Evolutionary conservation across 345 rosid genomes (phyloP).

Genomic region (Pugionium cornutum): DNA sequence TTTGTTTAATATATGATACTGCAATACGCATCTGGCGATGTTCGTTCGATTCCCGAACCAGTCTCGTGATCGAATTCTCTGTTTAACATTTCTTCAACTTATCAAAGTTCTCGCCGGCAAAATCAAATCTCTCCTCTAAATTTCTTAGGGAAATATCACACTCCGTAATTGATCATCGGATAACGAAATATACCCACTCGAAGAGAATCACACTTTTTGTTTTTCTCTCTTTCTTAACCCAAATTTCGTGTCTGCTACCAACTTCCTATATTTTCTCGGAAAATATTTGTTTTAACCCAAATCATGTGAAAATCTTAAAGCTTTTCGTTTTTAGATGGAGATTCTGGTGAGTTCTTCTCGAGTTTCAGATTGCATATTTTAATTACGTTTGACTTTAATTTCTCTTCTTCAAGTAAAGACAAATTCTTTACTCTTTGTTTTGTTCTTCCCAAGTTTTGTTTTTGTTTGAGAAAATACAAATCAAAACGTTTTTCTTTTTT

Average conservation of each 20-base stretch:
- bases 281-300: neutral
- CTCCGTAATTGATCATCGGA: neutral
- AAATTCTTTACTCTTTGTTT: too few relatives aligned
- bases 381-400: too few relatives aligned
- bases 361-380: too few relatives aligned
- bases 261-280: neutral
- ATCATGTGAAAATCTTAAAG: neutral
- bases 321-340: neutral
- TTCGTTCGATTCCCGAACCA: slow-evolving; percentile 13
- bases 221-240: neutral
- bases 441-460: too few relatives aligned
- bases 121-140: neutral
- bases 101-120: neutral
- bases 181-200: neutral
- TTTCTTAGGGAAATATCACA: neutral
- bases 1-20: slow-evolving; percentile 5
- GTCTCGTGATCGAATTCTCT: slow-evolving; percentile 25
- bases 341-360: neutral
- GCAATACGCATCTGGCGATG: slow-evolving; percentile 23
- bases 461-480: too few relatives aligned
- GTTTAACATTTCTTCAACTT: neutral
- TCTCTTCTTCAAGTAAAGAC: neutral
- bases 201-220: neutral
- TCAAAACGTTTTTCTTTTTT: neutral
- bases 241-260: neutral